These are phyloP conservation scores for Cymodocea nodosa DNA, from an alignment of 116 monocot species.

Conservation along the genomic window DNA sequence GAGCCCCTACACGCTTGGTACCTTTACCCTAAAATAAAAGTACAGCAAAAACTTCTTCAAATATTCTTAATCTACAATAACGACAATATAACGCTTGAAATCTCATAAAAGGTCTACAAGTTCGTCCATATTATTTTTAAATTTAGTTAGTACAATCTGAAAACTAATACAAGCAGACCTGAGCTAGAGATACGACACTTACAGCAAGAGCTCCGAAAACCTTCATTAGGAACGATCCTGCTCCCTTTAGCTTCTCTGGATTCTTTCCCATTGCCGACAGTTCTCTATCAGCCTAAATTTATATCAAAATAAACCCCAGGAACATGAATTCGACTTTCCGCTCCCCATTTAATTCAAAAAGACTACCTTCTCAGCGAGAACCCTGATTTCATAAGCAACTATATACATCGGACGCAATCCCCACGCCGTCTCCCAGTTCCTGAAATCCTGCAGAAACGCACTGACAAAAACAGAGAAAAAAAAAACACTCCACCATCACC, in stretches of 20 bases:
- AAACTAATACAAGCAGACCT: neutral
- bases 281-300: constrained; percentile 59
- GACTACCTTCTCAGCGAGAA: constrained; percentile 71
- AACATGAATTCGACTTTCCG: neutral
- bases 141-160: too few relatives aligned
- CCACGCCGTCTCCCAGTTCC: constrained; percentile 94
- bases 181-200: constrained; percentile 1
- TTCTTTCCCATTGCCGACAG: constrained; percentile 52
- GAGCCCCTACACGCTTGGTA: constrained; percentile 83
- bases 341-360: neutral
- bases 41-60: neutral
- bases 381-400: constrained; percentile 60
- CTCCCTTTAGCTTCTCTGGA: constrained; percentile 84
- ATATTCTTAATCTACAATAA: neutral
- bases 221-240: constrained; percentile 93
- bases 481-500: neutral
- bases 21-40: constrained; percentile 57
- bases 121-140: too few relatives aligned
- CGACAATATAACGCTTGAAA: neutral
- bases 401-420: constrained; percentile 58
- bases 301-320: neutral
- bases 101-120: neutral
- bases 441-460: constrained; percentile 85
- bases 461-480: constrained; percentile 17
- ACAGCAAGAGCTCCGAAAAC: constrained; percentile 87